Evolutionary conservation across 2,329 filamentous ascomycete genomes (phyloP).

Genomic region (Rasamsonia emersonii): DNA sequence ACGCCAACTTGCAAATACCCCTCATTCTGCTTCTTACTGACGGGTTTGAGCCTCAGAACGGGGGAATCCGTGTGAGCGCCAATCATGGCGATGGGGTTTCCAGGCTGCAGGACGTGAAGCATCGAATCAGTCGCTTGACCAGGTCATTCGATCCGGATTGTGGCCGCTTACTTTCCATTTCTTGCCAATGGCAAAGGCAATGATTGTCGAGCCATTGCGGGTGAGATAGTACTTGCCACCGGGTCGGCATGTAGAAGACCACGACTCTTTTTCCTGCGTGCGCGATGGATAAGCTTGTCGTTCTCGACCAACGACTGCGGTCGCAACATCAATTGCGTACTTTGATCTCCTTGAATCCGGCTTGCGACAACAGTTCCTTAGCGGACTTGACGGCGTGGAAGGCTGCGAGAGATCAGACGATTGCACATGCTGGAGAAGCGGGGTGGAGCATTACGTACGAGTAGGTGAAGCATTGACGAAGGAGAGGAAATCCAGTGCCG

Average conservation of each 20-base stretch:
- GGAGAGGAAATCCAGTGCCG: slow-evolving; percentile 76
- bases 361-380: slow-evolving; percentile 65
- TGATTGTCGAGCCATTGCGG: slow-evolving; percentile 82
- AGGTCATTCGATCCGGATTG: neutral
- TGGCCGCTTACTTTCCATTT: slow-evolving; percentile 59
- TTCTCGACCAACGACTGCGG: neutral
- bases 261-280: slow-evolving; percentile 85
- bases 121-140: no score
- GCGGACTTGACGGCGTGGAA: slow-evolving; percentile 87
- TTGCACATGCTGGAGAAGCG: slow-evolving; percentile 5
- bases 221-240: slow-evolving; percentile 96
- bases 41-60: slow-evolving; percentile 83
- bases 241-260: slow-evolving; percentile 68
- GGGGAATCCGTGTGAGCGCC: slow-evolving; percentile 95
- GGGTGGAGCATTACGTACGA: slow-evolving; percentile 51
- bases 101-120: slow-evolving; percentile 42
- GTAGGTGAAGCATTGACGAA: slow-evolving; percentile 94
- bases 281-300: slow-evolving; percentile 1
- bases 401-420: slow-evolving; percentile 45
- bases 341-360: slow-evolving; percentile 79
- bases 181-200: slow-evolving; percentile 83
- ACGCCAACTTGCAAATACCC: slow-evolving; percentile 93
- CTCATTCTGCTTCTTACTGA: slow-evolving; percentile 77
- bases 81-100: slow-evolving; percentile 84
- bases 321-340: slow-evolving; percentile 25